Base-by-base conservation (phyloP, 176 grass and related monocot species). In the Microstegium vimineum region DNA sequence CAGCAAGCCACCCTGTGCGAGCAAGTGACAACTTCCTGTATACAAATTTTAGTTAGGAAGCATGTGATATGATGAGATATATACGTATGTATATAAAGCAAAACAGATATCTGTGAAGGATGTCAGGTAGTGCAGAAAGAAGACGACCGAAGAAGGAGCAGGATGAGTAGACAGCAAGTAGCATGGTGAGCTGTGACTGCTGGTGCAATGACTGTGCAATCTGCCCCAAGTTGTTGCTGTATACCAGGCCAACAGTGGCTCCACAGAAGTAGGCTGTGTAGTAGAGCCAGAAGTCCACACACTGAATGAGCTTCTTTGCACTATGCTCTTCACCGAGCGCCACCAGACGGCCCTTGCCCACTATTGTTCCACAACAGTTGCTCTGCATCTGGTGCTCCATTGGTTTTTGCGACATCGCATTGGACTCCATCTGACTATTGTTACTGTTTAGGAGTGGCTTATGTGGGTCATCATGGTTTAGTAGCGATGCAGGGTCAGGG, bases 211-310 rank as follows among this genome's bases (percentile, higher is more conserved):
- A 98, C 49, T 98, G 84, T 0, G 82, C 86, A 59, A 98, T 98
- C 80, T 98, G 95, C n/a, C 95, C 95, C 82, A 98, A 40, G 61
- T 95, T 98, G 75, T 98, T 98, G 80, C 92, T 95, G 78, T 98
- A 98, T 18, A 98, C 95, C 64, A 95, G 76, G 0, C 92, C 92
- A 18, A 95, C 79, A 23, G 95, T 98, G 26, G 95, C 92, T 13
- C 92, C 92, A 57, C 90, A 98, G 71, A 95, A 95, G 84, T 98
- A 98, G 17, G 92, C 87, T 13, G 22, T 70, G 62, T 98, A 98
- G 79, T 98, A 98, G 25, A 98, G 82, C 95, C 95, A 98, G 81
- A 95, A 98, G 33, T 98, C 92, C 1, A 91, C 74, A 30, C 90
- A 83, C 7, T 26, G 28, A 25, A 98, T 83, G 26, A 98, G 95